Evolutionary conservation across 1,284 basidiomycete species (phyloP), one percentile per base, ranked within the genome.

Genomic region (Pseudomicrostroma phylloplanum): DNA sequence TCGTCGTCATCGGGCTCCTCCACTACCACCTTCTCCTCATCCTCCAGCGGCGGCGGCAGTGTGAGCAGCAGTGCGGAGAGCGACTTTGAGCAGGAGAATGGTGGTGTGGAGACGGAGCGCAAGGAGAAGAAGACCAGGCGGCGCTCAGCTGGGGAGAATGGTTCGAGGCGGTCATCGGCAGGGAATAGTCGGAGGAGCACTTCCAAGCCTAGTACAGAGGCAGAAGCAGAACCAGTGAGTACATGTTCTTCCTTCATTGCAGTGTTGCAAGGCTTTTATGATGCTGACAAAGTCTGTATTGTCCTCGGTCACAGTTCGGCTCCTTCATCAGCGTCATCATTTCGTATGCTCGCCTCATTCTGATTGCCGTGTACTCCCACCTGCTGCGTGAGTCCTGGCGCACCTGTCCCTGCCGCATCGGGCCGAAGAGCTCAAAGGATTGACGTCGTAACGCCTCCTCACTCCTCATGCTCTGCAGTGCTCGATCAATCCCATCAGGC

Each of bases 291-390:
- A n/a, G n/a, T n/a, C n/a, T n/a, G n/a, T n/a, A n/a, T n/a, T n/a
- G n/a, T n/a, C n/a, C n/a, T n/a, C n/a, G n/a, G n/a, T n/a, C n/a
- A n/a, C 30, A 2, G 9, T 30, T 25, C 13, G 21, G 26, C 15
- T 57, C 36, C 39, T 41, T 69, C 62, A 70, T 74, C 46, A 61
- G 58, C 25, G 62, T 75, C 58, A 58, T 76, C 25, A 70, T 76
- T 51, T 67, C 66, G 6, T 78, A 78, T 56, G 68, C 74, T 30
- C 69, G 76, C 3, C 60, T 78, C 12, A 65, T 78, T 21, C 64
- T 78, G 30, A 77, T 78, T 30, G 76, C 76, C 0, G 76, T 77
- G 36, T 78, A 78, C 65, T 68, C 65, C 17, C 76, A 78, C 46
- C 59, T 78, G 42, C 59, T 78, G 49, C 64, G n/a, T n/a, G n/a